phyloP scores from a whole-genome alignment of 163 green algal species.

The Prototheca cutis region DNA sequence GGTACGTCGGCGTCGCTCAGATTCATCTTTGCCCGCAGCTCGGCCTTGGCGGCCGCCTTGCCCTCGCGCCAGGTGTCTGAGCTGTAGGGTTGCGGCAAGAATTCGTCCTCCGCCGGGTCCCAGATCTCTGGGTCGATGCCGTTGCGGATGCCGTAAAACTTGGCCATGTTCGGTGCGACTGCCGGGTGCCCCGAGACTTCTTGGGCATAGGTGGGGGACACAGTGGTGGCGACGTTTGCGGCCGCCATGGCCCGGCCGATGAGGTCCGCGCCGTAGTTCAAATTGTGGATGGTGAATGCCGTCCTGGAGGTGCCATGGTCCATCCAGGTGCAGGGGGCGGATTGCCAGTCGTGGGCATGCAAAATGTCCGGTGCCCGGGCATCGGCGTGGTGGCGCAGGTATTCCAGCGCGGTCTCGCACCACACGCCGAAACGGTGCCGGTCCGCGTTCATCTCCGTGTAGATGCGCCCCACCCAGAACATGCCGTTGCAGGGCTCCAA shows the following conservation, averaged over 20 bases:
- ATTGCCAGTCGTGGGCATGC: slow-evolving; percentile 96
- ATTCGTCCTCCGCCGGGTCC: slow-evolving; percentile 72
- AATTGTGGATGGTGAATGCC: slow-evolving; percentile 96
- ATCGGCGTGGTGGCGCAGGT: slow-evolving; percentile 60
- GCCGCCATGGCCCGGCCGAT: slow-evolving; percentile 35
- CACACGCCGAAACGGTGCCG: slow-evolving; percentile 81
- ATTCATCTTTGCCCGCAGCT: slow-evolving; percentile 58
- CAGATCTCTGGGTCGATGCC: slow-evolving; percentile 93
- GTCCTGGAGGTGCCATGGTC: slow-evolving; percentile 3
- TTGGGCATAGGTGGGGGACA: slow-evolving; percentile 87
- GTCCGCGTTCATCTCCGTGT: slow-evolving; percentile 65
- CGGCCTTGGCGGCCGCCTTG: slow-evolving; percentile 63
- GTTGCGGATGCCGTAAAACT: slow-evolving; percentile 94
- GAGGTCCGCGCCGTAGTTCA: slow-evolving; percentile 80
- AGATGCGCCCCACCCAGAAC: slow-evolving; percentile 75
- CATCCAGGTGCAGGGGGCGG: slow-evolving; percentile 55
- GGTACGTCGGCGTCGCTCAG: slow-evolving; percentile 65
- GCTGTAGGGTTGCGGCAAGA: slow-evolving; percentile 52
- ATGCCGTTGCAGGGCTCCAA: slow-evolving; percentile 89
- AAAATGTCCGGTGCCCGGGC: slow-evolving; percentile 82
- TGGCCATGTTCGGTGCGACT: slow-evolving; percentile 60
- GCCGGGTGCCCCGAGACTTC: slow-evolving; percentile 65
- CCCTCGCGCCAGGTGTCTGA: slow-evolving; percentile 59
- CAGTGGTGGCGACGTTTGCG: slow-evolving; percentile 69
- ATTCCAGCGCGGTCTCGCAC: slow-evolving; percentile 86